Evolutionary conservation across 1,139 yeast species (phyloP).

Genomic region (Sugiyamaella neomexicana): DNA sequence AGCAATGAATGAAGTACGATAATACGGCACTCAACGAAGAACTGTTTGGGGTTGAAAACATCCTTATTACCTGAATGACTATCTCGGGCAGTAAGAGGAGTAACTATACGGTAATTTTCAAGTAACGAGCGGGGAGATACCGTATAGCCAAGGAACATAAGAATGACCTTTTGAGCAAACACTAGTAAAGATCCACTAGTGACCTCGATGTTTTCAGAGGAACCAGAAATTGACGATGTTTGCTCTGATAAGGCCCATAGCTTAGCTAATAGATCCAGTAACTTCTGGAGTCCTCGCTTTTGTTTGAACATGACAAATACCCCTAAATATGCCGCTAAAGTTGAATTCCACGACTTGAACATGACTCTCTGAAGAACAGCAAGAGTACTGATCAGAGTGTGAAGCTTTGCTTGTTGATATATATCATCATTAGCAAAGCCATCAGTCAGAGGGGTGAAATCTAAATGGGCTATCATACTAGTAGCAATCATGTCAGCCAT

Average conservation of each 20-base stretch:
- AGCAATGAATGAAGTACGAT: conserved; percentile 28
- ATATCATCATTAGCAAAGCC: conserved; percentile 15
- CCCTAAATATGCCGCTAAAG: conserved; percentile 28
- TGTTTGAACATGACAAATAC: conserved; percentile 39
- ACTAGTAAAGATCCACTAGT: conserved; percentile 22
- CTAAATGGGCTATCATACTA: conserved; percentile 34
- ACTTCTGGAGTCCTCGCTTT: conserved; percentile 34
- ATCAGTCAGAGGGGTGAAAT: conserved; percentile 20
- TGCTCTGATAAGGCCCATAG: conserved; percentile 28
- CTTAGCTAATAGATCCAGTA: conserved; percentile 31
- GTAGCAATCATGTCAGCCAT: conserved; percentile 37
- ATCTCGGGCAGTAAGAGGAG: conserved; percentile 33
- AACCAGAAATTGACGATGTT: not conserved
- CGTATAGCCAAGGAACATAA: conserved; percentile 28
- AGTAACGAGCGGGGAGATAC: conserved; percentile 30
- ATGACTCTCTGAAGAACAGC: conserved; percentile 31
- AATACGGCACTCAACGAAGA: conserved; percentile 38
- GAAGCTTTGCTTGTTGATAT: conserved; percentile 22
- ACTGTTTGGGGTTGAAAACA: conserved; percentile 37
- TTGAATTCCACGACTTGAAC: conserved; percentile 29
- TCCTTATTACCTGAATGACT: conserved; percentile 31
- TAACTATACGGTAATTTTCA: conserved; percentile 27
- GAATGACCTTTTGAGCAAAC: conserved; percentile 27
- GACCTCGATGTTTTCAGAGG: not conserved
- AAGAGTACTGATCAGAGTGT: conserved; percentile 25